Percentiles rank a stretch among this genome's conserved stretches.
Conservation (phyloP, 345 rosid species). For the Nasturtium officinale region DNA sequence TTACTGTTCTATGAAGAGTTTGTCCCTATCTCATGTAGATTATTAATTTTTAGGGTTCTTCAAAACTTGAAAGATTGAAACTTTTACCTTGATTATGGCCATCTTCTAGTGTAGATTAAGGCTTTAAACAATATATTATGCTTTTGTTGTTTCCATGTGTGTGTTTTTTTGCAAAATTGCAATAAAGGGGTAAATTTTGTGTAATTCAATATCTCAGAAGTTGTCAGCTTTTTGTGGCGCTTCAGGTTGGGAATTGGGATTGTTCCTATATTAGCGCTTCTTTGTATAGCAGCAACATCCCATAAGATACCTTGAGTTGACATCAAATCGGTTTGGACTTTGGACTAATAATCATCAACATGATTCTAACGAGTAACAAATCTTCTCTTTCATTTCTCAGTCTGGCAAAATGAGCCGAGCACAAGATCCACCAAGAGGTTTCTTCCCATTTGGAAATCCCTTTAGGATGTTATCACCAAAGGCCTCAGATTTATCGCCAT, state of each 20-base stretch:
- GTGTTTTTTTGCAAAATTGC: not conserved
- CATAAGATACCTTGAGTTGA: not conserved
- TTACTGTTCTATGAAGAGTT: conserved; percentile 15
- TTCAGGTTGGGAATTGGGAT: not conserved
- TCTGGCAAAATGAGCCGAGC: conserved; percentile 67
- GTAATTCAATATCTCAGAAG: conserved; percentile 16
- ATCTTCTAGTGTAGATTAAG: conserved; percentile 4
- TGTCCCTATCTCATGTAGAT: not conserved
- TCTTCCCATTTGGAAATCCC: conserved; percentile 86
- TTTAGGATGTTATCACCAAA: conserved; percentile 76
- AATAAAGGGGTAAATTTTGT: not conserved
- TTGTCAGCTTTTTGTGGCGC: conserved; percentile 31
- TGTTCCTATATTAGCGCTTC: conserved; percentile 3
- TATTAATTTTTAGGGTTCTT: conserved; percentile 7
- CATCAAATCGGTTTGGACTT: not conserved
- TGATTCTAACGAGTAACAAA: conserved; percentile 10
- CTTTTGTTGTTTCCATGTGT: conserved; percentile 14
- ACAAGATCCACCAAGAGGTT: conserved; percentile 72
- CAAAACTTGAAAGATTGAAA: not conserved
- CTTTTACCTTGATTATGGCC: not conserved
- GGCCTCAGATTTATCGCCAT: conserved; percentile 67
- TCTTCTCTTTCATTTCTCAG: conserved; percentile 10
- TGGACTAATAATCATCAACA: not conserved
- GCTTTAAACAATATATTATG: conserved; percentile 9
- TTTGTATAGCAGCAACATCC: not conserved